Conservation (phyloP, 2,329 filamentous ascomycete genomes). For the Fusarium chaquense region DNA sequence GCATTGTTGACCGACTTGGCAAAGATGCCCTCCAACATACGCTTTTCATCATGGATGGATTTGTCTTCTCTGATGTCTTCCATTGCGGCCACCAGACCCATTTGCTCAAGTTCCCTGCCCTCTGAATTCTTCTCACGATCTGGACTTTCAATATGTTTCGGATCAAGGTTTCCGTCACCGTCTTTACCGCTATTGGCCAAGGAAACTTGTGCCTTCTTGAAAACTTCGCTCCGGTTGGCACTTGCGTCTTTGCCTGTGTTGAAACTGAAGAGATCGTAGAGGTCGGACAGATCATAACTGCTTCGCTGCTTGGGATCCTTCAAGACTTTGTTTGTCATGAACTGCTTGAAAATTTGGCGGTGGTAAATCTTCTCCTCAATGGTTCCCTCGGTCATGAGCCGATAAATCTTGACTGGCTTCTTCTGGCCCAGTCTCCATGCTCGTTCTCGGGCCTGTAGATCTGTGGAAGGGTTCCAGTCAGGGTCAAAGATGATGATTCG, state of each 20-base stretch:
- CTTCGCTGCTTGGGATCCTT: slow-evolving; percentile 94
- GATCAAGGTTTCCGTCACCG: neutral
- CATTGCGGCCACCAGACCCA: slow-evolving; percentile 71
- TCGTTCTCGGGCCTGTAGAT: slow-evolving; percentile 92
- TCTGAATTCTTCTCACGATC: slow-evolving; percentile 32
- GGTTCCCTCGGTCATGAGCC: slow-evolving; percentile 96
- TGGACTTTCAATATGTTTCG: slow-evolving; percentile 22
- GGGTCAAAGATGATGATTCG: slow-evolving; percentile 98
- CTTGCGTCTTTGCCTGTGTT: slow-evolving; percentile 63
- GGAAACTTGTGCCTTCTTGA: slow-evolving; percentile 84
- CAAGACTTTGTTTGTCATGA: slow-evolving; percentile 94
- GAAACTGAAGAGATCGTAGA: slow-evolving; percentile 89
- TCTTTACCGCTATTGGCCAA: slow-evolving; percentile 34
- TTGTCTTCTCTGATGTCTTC: slow-evolving; percentile 71
- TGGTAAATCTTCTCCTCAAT: slow-evolving; percentile 99
- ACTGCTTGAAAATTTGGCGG: slow-evolving; percentile 98
- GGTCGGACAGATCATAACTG: slow-evolving; percentile 87
- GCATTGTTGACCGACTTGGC: slow-evolving; percentile 89
- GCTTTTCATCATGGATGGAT: slow-evolving; percentile 71
- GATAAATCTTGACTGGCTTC: slow-evolving; percentile 93
- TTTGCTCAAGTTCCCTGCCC: slow-evolving; percentile 60
- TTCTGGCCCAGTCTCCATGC: slow-evolving; percentile 97
- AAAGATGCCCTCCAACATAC: slow-evolving; percentile 90
- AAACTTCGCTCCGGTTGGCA: slow-evolving; percentile 87
- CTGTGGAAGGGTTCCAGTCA: slow-evolving; percentile 98